Percentiles rank a stretch among this genome's conserved stretches.
Conservation (phyloP, 2,329 filamentous ascomycete species). For the Cladobotryum mycophilum region DNA sequence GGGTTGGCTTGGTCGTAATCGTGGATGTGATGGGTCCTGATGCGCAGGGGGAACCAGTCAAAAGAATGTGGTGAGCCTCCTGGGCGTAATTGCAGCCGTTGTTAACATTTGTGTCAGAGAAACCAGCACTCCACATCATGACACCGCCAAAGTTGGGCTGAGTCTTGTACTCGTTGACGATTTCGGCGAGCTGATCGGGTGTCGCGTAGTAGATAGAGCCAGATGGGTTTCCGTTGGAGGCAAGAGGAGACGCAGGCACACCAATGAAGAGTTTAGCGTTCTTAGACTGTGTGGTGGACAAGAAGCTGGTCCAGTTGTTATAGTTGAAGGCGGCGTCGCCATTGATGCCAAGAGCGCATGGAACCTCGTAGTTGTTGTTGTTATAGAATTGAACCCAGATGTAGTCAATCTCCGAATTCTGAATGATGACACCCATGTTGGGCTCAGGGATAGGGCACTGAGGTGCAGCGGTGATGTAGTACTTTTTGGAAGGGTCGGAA, state of each 20-base stretch:
- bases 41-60: slow-evolving; percentile 8
- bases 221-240: slow-evolving; percentile 14
- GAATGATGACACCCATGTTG: slow-evolving; percentile 36
- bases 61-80: slow-evolving; percentile 3
- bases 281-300: slow-evolving; percentile 22
- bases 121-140: slow-evolving; percentile 38
- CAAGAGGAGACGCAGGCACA: slow-evolving; percentile 21
- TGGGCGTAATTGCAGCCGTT: slow-evolving; percentile 35
- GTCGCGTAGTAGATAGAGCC: slow-evolving; percentile 23
- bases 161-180: slow-evolving; percentile 25
- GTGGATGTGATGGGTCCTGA: neutral
- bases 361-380: slow-evolving; percentile 32
- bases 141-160: slow-evolving; percentile 27
- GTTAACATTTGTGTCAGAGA: slow-evolving; percentile 28
- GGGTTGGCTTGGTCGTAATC: neutral
- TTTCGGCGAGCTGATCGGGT: slow-evolving; percentile 16
- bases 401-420: slow-evolving; percentile 31
- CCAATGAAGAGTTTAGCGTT: slow-evolving; percentile 30
- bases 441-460: slow-evolving; percentile 33
- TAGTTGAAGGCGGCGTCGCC: slow-evolving; percentile 29
- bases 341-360: slow-evolving; percentile 5
- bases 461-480: slow-evolving; percentile 40
- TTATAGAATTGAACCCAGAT: slow-evolving; percentile 42
- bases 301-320: slow-evolving; percentile 24
- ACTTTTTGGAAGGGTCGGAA: slow-evolving; percentile 17